A percentile compares a stretch with the other conserved stretches of the same genome.
Conservation (phyloP, 139 green algal species). For the Micractinium conductrix region DNA sequence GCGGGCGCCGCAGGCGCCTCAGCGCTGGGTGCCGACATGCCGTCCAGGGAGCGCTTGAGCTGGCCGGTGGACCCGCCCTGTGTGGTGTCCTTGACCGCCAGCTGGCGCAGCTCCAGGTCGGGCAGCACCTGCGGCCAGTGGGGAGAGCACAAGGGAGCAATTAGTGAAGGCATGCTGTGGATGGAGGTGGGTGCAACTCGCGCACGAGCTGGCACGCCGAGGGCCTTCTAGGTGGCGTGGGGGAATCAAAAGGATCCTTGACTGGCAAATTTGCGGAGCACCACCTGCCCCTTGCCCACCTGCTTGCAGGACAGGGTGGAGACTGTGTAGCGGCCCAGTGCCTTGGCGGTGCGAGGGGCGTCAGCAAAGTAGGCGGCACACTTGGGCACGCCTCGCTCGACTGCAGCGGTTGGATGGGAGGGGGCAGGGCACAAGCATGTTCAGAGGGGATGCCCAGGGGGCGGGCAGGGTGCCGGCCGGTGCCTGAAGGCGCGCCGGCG, state of each 20-base stretch:
- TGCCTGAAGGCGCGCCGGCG: no score
- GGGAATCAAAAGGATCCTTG: no score
- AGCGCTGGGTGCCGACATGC: not conserved
- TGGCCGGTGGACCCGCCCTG: not conserved
- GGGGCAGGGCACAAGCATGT: not conserved
- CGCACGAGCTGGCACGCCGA: no score
- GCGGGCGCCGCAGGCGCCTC: not conserved
- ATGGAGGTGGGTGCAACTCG: no score
- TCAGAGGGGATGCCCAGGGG: no score
- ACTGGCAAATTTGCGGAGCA: no score
- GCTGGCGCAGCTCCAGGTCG: not conserved
- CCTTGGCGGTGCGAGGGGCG: conserved; percentile 11
- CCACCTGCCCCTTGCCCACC: no score
- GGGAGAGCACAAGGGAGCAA: not conserved
- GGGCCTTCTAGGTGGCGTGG: no score
- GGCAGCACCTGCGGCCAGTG: not conserved
- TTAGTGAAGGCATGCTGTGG: not conserved
- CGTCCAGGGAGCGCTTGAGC: not conserved
- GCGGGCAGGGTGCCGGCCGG: no score
- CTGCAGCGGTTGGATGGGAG: not conserved
- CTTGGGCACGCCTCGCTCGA: conserved; percentile 45
- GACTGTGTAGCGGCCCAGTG: conserved; percentile 19
- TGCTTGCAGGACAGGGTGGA: not conserved
- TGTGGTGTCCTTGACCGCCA: not conserved
- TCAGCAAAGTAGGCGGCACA: conserved; percentile 63